These are phyloP conservation scores for Scheffersomyces stipitis DNA, from an alignment of 805 yeast species.

Conservation along the genomic window DNA sequence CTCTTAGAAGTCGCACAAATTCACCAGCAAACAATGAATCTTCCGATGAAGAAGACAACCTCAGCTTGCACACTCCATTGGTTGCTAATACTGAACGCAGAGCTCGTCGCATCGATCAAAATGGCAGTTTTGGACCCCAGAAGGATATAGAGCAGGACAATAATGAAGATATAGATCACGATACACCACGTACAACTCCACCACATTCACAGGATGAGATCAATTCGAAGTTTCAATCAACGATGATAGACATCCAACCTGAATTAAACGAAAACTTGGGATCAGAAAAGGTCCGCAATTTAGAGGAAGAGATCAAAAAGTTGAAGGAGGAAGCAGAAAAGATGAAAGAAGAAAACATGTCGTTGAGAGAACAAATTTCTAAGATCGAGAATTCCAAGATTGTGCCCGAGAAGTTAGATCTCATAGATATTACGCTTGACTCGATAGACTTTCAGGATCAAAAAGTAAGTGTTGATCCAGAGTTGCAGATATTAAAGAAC, in stretches of 20 bases:
- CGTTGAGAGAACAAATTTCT: no score
- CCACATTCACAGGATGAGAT: constrained; percentile 28
- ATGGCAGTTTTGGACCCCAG: constrained; percentile 7
- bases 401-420: background rate
- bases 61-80: constrained; percentile 11
- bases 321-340: constrained; percentile 9
- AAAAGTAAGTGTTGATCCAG: background rate
- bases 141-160: constrained; percentile 9
- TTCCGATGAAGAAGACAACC: constrained; percentile 12
- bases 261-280: no score
- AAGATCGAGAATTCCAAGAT: no score
- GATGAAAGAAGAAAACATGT: constrained; percentile 8
- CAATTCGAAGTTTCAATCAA: background rate
- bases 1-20: constrained; percentile 7
- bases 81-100: constrained; percentile 1
- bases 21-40: constrained; percentile 2
- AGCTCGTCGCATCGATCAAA: constrained; percentile 4
- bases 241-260: background rate
- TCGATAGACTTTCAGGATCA: background rate
- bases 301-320: constrained; percentile 8
- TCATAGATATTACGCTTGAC: background rate
- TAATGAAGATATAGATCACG: constrained; percentile 1
- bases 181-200: constrained; percentile 33
- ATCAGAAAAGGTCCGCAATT: constrained; percentile 1
- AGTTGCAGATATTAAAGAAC: background rate